Evolutionary conservation across 306 rosid genomes (phyloP).

Genomic region (Rosa lucieae): DNA sequence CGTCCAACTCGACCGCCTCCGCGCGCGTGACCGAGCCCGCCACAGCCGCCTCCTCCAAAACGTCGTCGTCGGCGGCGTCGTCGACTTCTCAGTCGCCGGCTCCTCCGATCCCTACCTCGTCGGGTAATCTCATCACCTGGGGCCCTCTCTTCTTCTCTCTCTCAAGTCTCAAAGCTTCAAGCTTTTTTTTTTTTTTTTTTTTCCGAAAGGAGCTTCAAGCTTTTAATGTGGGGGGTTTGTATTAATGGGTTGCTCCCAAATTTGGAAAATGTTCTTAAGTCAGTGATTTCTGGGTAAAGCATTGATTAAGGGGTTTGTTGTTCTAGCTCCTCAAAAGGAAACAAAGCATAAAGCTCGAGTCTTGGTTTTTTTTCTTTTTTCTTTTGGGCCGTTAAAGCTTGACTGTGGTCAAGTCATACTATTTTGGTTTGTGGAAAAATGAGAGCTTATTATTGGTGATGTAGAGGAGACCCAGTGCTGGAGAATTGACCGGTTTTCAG

Average conservation of each 20-base stretch:
- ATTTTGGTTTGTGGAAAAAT: background rate
- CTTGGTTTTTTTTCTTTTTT: background rate
- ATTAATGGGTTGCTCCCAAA: constrained; percentile 26
- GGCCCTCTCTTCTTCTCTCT: background rate
- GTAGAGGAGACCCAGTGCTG: background rate
- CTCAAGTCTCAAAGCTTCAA: background rate
- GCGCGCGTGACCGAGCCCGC: constrained; percentile 66
- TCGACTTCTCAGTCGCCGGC: constrained; percentile 79
- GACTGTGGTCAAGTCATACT: background rate
- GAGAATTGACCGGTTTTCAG: constrained; percentile 10
- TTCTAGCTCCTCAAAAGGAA: constrained; percentile 3
- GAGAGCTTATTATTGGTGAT: background rate
- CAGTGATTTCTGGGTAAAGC: background rate
- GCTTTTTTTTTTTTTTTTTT: no score
- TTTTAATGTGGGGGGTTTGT: constrained; percentile 1
- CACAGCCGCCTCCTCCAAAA: constrained; percentile 72
- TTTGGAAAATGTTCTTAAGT: background rate
- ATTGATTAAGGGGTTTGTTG: constrained; percentile 12
- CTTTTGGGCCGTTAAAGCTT: background rate
- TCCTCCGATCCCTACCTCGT: constrained; percentile 65
- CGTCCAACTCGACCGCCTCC: constrained; percentile 52
- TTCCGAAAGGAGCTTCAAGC: background rate
- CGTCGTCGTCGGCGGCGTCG: constrained; percentile 48
- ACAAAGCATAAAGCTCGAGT: constrained; percentile 4
- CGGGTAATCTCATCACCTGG: constrained; percentile 60